Conservation (phyloP, 768 basidiomycete species). For the Arthromyces matolae region DNA sequence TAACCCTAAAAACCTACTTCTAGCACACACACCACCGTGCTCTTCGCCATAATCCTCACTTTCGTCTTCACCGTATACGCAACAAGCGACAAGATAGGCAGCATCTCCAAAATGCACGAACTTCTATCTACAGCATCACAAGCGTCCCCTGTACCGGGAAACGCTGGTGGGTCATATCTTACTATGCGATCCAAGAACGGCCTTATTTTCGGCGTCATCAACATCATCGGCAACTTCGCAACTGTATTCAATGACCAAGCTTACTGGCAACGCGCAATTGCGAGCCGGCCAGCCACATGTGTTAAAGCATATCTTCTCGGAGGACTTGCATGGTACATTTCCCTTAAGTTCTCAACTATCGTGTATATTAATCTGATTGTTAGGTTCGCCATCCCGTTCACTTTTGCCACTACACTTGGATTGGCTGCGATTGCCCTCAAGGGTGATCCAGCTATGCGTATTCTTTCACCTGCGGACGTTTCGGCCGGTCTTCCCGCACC, state of each 20-base stretch:
- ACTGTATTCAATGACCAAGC: conserved; percentile 61
- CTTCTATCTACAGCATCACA: conserved; percentile 61
- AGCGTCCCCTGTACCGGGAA: conserved; percentile 64
- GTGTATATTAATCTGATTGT: neutral
- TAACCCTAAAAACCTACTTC: neutral
- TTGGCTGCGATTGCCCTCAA: conserved; percentile 81
- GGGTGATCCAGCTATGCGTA: conserved; percentile 51
- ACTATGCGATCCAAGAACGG: conserved; percentile 78
- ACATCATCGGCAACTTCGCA: conserved; percentile 81
- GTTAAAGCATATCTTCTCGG: conserved; percentile 91
- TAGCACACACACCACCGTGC: conserved; percentile 82
- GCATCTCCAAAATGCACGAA: conserved; percentile 71
- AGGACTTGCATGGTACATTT: conserved; percentile 73
- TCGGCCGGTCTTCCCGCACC: conserved; percentile 87
- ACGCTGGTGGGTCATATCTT: conserved; percentile 82
- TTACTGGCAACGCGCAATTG: conserved; percentile 93
- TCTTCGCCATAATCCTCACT: conserved; percentile 81
- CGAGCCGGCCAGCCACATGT: conserved; percentile 75
- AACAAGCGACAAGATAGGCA: conserved; percentile 76
- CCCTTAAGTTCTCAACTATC: neutral
- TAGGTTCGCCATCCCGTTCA: conserved; percentile 84
- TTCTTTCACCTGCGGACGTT: conserved; percentile 57
- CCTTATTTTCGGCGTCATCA: conserved; percentile 82
- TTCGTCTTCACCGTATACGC: conserved; percentile 80
- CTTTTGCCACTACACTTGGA: conserved; percentile 84